These are phyloP conservation scores for Plantago coronopus DNA, from an alignment of 305 asterid species.

Conservation along the genomic window DNA sequence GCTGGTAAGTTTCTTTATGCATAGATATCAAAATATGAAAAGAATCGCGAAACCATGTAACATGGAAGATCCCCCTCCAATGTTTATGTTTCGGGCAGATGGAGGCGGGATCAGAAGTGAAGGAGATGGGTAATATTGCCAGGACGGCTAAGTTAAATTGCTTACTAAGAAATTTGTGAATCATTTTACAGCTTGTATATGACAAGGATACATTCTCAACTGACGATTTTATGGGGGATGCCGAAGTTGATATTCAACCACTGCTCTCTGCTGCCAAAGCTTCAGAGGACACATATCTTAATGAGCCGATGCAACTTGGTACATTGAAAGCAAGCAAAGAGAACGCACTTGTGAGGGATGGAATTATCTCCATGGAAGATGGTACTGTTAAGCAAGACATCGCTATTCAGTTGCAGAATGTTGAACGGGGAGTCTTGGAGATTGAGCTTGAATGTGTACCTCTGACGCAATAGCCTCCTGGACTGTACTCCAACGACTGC, in stretches of 20 bases:
- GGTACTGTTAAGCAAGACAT: constrained; percentile 72
- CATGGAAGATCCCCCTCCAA: no score
- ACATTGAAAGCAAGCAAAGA: constrained; percentile 52
- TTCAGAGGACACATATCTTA: constrained; percentile 38
- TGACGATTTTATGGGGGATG: constrained; percentile 96
- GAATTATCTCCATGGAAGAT: constrained; percentile 53
- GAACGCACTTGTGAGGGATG: constrained; percentile 49
- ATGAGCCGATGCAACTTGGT: constrained; percentile 47
- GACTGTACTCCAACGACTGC: no score
- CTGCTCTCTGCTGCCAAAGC: constrained; percentile 77
- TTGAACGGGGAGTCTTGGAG: constrained; percentile 80
- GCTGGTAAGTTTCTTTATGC: constrained; percentile 41
- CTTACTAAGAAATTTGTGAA: constrained; percentile 5
- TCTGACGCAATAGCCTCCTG: constrained; percentile 55
- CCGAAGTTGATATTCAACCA: constrained; percentile 83
- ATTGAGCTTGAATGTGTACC: constrained; percentile 91
- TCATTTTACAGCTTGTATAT: constrained; percentile 65
- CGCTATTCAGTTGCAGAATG: constrained; percentile 71
- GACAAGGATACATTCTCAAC: constrained; percentile 90
- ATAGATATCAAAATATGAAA: neutral
- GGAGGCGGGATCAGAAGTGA: no score
- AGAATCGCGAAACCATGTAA: neutral
- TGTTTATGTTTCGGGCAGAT: neutral
- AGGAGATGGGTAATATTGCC: neutral
- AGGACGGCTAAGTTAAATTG: neutral